Conservation (phyloP, 805 yeast genomes). For the Metschnikowia matae region DNA sequence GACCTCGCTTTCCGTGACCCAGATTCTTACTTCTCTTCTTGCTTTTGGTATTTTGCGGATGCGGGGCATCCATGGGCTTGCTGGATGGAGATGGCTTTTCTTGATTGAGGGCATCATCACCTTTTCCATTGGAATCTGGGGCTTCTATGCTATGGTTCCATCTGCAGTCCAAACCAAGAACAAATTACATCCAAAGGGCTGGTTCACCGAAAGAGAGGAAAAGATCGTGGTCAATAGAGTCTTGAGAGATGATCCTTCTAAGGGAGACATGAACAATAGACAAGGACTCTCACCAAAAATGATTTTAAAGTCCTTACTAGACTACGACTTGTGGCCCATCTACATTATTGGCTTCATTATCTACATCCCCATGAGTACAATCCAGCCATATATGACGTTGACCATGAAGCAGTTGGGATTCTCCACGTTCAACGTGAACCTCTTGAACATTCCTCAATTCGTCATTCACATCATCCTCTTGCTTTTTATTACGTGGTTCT, state of each 20-base stretch:
- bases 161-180: conserved; percentile 50
- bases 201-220: conserved; percentile 49
- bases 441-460: conserved; percentile 49
- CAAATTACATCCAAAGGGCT: conserved; percentile 48
- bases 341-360: conserved; percentile 44
- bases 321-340: conserved; percentile 55
- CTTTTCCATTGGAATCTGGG: conserved; percentile 45
- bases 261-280: conserved; percentile 62
- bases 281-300: conserved; percentile 43
- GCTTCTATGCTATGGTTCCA: conserved; percentile 49
- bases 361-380: conserved; percentile 17
- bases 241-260: conserved; percentile 57
- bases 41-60: conserved; percentile 52
- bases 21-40: conserved; percentile 43
- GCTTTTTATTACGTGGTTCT: conserved; percentile 21
- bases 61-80: conserved; percentile 41
- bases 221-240: conserved; percentile 55
- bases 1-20: conserved; percentile 49
- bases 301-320: conserved; percentile 39
- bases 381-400: conserved; percentile 43
- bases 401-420: conserved; percentile 48
- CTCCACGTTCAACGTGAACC: conserved; percentile 47
- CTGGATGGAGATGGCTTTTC: conserved; percentile 65
- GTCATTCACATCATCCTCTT: conserved; percentile 23
- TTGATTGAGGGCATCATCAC: conserved; percentile 61